A percentile compares a stretch with the other conserved stretches of the same genome.
Evolutionary conservation across 179 eudicot species (phyloP).

Genomic region (Corrigiola litoralis): DNA sequence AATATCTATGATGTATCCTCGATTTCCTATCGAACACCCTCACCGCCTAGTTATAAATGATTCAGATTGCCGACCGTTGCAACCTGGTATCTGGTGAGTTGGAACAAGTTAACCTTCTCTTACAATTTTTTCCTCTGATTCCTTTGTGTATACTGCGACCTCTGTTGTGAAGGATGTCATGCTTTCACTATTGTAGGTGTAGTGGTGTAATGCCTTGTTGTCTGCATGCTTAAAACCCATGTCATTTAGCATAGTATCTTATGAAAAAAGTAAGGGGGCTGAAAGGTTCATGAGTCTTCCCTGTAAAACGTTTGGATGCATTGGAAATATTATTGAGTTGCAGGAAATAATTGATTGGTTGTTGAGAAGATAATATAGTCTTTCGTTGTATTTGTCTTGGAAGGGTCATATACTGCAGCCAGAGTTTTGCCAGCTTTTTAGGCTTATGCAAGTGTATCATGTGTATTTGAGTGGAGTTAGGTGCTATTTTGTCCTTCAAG

Average conservation of each 20-base stretch:
- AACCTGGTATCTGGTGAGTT: constrained; percentile 87
- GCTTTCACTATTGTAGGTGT: no score
- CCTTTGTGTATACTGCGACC: not conserved
- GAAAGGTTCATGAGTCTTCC: not conserved
- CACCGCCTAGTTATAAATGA: constrained; percentile 55
- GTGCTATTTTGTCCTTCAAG: not conserved
- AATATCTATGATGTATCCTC: constrained; percentile 87
- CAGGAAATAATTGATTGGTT: not conserved
- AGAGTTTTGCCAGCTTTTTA: not conserved
- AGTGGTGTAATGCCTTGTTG: not conserved
- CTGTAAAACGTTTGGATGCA: constrained; percentile 4
- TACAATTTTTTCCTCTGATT: not conserved
- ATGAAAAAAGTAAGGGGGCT: no score
- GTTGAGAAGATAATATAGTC: constrained; percentile 22
- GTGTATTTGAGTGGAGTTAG: not conserved
- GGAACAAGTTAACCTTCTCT: not conserved
- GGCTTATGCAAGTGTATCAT: constrained; percentile 1
- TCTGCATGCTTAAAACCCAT: constrained; percentile 1
- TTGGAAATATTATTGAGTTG: constrained; percentile 14
- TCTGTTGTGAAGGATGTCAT: no score
- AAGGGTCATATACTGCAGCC: not conserved
- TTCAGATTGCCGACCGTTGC: constrained; percentile 75
- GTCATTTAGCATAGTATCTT: not conserved
- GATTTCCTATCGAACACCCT: constrained; percentile 80
- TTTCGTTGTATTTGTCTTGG: constrained; percentile 13